Evolutionary conservation across 805 yeast species (phyloP).

Genomic region (Ogataea pilisensis): DNA sequence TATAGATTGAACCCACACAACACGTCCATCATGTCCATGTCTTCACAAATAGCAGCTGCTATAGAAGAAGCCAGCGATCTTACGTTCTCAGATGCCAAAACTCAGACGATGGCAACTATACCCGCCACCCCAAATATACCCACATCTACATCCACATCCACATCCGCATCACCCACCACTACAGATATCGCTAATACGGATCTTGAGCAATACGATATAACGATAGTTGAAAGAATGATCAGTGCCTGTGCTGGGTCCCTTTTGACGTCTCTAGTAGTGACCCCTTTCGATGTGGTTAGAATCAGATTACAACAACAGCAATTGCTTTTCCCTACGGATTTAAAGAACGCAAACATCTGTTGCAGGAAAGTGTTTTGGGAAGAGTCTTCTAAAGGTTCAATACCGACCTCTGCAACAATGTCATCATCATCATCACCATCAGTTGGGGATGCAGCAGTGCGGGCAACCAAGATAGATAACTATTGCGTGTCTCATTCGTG

Average conservation of each 20-base stretch:
- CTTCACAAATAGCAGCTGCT: slow-evolving; percentile 38
- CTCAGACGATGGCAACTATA: not conserved
- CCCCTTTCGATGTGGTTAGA: slow-evolving; percentile 79
- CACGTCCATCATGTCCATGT: slow-evolving; percentile 33
- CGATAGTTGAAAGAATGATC: slow-evolving; percentile 61
- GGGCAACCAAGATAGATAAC: slow-evolving; percentile 21
- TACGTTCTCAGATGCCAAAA: not conserved
- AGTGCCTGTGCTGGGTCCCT: slow-evolving; percentile 78
- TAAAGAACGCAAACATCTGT: slow-evolving; percentile 26
- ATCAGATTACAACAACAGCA: slow-evolving; percentile 77
- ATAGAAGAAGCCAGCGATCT: slow-evolving; percentile 32
- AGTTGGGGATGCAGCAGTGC: slow-evolving; percentile 17
- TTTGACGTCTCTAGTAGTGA: slow-evolving; percentile 66
- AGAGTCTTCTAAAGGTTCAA: slow-evolving; percentile 4
- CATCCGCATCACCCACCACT: not conserved
- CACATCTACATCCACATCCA: too few species aligned
- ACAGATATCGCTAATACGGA: slow-evolving; percentile 17
- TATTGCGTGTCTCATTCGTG: slow-evolving; percentile 40
- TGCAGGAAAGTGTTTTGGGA: slow-evolving; percentile 38
- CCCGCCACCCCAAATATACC: not conserved
- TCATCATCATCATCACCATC: not conserved
- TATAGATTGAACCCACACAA: too few species aligned
- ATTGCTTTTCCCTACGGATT: slow-evolving; percentile 40
- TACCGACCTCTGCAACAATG: not conserved
- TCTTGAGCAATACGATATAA: slow-evolving; percentile 24